phyloP scores from a whole-genome alignment of 73 alveolate species.

The Effrenium voratum region DNA sequence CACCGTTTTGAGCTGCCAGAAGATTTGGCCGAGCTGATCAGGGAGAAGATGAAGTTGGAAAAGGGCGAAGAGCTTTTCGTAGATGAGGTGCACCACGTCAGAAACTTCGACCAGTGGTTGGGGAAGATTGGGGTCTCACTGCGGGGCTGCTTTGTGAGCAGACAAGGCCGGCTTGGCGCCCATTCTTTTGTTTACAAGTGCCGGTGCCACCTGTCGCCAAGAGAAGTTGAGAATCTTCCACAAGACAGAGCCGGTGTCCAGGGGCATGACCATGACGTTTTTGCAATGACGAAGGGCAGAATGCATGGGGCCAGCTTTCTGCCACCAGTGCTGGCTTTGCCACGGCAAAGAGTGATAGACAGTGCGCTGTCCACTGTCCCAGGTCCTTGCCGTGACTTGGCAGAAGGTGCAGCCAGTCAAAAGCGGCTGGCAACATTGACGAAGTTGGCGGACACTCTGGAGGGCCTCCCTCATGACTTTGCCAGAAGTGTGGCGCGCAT shows the following conservation, averaged over 20 bases:
- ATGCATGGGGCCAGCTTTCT: not conserved
- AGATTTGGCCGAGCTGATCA: not conserved
- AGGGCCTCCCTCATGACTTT: not conserved
- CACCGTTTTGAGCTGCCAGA: constrained; percentile 14
- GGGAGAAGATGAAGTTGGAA: not conserved
- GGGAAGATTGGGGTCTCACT: not conserved
- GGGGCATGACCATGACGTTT: constrained; percentile 1
- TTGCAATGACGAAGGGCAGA: constrained; percentile 19
- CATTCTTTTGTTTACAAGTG: constrained; percentile 14
- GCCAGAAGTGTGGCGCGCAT: too few relatives aligned
- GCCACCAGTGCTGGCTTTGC: not conserved
- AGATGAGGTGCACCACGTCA: not conserved
- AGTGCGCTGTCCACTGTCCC: constrained; percentile 14
- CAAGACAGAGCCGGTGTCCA: not conserved
- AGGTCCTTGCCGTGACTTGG: not conserved
- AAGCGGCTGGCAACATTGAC: not conserved
- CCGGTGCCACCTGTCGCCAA: not conserved
- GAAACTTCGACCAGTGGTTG: constrained; percentile 9
- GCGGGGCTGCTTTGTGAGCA: not conserved
- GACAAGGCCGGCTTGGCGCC: not conserved
- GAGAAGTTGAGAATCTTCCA: not conserved
- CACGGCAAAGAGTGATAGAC: not conserved
- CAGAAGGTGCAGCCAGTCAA: constrained; percentile 2
- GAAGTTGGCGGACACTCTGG: not conserved
- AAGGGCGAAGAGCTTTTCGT: constrained; percentile 22